phyloP scores from a whole-genome alignment of 257 asterid genomes.

The Sherardia arvensis region DNA sequence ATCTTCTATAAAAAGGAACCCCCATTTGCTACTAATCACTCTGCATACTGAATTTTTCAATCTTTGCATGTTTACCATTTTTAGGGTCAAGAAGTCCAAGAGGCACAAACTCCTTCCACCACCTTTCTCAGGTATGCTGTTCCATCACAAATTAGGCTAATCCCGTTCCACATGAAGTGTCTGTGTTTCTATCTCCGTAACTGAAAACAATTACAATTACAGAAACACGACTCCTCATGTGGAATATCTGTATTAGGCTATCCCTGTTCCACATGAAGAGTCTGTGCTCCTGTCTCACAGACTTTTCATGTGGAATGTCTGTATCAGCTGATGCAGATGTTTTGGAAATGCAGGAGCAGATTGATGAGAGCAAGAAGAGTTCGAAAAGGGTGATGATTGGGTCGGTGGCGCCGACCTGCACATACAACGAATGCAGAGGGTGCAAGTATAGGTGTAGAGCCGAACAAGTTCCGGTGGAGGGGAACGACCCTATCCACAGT shows the following conservation, averaged over 20 bases:
- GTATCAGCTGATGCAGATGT: neutral
- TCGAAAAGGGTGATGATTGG: conserved; percentile 53
- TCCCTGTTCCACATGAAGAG: neutral
- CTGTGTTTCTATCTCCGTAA: accelerated
- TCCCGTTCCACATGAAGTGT: neutral
- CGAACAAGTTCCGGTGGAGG: conserved; percentile 91
- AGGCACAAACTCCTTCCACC: conserved; percentile 14
- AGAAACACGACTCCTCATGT: too few relatives aligned
- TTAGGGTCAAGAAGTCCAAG: conserved; percentile 40
- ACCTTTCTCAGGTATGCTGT: neutral
- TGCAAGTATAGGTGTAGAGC: conserved; percentile 78
- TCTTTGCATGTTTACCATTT: neutral
- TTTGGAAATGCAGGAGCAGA: neutral
- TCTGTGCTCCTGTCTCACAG: neutral
- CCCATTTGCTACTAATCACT: too few relatives aligned
- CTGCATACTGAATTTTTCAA: neutral
- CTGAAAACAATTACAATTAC: too few relatives aligned
- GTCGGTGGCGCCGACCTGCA: conserved; percentile 87
- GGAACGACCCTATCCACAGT: conserved; percentile 85
- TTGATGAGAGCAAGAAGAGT: conserved; percentile 3
- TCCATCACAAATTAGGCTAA: too few relatives aligned
- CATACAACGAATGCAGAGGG: conserved; percentile 89
- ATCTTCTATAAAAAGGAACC: neutral
- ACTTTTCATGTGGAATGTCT: neutral
- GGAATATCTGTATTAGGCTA: too few relatives aligned